phyloP scores from a whole-genome alignment of 805 yeast species.

The Teunomyces barrocoloradensis region DNA sequence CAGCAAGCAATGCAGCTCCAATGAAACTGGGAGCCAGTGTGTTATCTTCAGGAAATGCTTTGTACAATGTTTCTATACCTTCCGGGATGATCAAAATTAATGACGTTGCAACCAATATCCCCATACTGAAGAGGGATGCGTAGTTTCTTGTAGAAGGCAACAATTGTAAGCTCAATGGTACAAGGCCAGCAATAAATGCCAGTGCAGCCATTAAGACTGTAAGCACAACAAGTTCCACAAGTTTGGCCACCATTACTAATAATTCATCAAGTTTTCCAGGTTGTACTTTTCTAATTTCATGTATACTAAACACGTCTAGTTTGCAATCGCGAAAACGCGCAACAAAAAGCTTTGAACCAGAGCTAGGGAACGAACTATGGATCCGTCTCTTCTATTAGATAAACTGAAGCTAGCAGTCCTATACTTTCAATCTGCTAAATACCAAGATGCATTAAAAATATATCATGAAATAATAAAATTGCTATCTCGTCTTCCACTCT shows the following conservation, averaged over 20 bases:
- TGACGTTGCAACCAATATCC: constrained; percentile 60
- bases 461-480: constrained; percentile 25
- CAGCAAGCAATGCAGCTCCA: constrained; percentile 51
- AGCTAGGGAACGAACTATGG: constrained; percentile 1
- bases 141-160: constrained; percentile 28
- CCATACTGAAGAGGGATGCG: constrained; percentile 54
- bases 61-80: constrained; percentile 49
- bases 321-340: constrained; percentile 2
- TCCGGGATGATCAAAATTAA: constrained; percentile 63
- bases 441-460: constrained; percentile 22
- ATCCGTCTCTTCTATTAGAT: constrained; percentile 25
- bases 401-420: constrained; percentile 21
- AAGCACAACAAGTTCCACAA: constrained; percentile 9
- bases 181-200: constrained; percentile 19
- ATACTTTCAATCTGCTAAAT: constrained; percentile 30
- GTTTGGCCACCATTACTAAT: neutral
- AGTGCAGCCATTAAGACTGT: constrained; percentile 17
- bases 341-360: neutral
- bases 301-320: neutral
- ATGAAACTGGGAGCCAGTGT: constrained; percentile 23
- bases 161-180: constrained; percentile 26
- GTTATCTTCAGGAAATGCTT: constrained; percentile 16
- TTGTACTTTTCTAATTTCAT: neutral
- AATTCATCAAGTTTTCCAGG: neutral
- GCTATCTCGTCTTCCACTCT: constrained; percentile 14